phyloP scores from a whole-genome alignment of 2,329 filamentous ascomycete species.

The Penicillium thymicola region DNA sequence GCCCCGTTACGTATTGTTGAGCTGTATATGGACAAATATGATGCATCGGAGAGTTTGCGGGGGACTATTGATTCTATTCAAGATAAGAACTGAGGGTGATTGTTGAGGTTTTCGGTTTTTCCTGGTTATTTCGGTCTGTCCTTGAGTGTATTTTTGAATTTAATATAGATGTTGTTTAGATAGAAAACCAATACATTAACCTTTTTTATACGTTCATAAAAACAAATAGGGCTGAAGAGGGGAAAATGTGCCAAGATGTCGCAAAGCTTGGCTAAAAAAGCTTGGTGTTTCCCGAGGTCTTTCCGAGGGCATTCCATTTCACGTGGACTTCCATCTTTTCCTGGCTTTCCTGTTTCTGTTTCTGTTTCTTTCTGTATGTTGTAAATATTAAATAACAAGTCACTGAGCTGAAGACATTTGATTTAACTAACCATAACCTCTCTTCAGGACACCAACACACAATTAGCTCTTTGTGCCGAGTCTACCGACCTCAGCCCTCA shows the following conservation, averaged over 20 bases:
- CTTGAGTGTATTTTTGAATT: not conserved
- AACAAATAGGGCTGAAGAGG: constrained; percentile 1
- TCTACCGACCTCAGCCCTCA: constrained; percentile 1
- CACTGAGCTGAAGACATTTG: too few relatives aligned
- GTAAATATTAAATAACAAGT: too few relatives aligned
- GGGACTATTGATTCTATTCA: not conserved
- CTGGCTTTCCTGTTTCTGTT: not conserved
- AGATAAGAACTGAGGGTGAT: not conserved
- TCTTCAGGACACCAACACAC: not conserved
- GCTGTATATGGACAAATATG: constrained; percentile 71
- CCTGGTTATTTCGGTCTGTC: not conserved
- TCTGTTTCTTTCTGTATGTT: not conserved
- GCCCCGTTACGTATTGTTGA: constrained; percentile 66
- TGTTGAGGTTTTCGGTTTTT: not conserved
- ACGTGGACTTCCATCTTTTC: not conserved
- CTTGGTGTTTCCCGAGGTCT: not conserved
- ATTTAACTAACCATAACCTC: not conserved
- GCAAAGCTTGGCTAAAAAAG: constrained; percentile 10
- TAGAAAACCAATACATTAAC: not conserved
- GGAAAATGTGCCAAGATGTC: constrained; percentile 1
- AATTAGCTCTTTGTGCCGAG: not conserved
- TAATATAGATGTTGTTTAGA: not conserved
- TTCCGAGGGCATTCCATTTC: too few relatives aligned
- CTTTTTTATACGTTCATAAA: too few relatives aligned
- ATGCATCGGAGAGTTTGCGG: constrained; percentile 56